Evolutionary conservation across 169 alveolate genomes (phyloP), one percentile per base, ranked within the genome.

Genomic region (Cryptosporidium xiaoi): DNA sequence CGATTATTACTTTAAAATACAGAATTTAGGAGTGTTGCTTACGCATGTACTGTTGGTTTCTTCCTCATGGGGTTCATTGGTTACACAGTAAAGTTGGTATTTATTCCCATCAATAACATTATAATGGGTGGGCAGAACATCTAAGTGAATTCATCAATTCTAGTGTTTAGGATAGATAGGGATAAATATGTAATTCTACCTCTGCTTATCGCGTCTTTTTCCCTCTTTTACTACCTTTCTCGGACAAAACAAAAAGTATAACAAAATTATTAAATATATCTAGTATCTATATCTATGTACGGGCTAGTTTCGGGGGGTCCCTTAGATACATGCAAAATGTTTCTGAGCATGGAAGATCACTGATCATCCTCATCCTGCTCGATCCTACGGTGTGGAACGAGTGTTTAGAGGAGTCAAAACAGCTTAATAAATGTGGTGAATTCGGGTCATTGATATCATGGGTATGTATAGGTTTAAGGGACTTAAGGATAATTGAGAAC

Each of bases 31-130:
- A 95, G 94, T 91, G 95, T 96, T 36, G 96, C 97, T 55, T 89
- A 92, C 82, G 98, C 99, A 20, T 96, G 99, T 82, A 94, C 98
- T 29, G 92, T 97, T 64, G 99, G 99, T 36, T 96, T 97, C 84
- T 94, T 95, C 66, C 95, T 96, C 51, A 97, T 97, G 98, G 99
- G 99, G 64, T 93, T 95, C 77, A 96, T 97, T 82, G 99, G 99
- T 36, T 97, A 96, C 90, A 92, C 95, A 62, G 97, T 97, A 36
- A 96, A 96, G 91, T 95, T 97, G 44, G 95, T 96, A 34, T 97
- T 97, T 92, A 97, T 97, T 58, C 99, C 99, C 44, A 97, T 97
- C 82, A 97, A 96, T 92, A 96, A 96, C 84, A 97, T 97, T 58
- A 95, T 96, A 68, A 95, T 94, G 66, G 96, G 96, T 20, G 83